Evolutionary conservation across 2,329 filamentous ascomycete species (phyloP).

Genomic region (Sporothrix brasiliensis): DNA sequence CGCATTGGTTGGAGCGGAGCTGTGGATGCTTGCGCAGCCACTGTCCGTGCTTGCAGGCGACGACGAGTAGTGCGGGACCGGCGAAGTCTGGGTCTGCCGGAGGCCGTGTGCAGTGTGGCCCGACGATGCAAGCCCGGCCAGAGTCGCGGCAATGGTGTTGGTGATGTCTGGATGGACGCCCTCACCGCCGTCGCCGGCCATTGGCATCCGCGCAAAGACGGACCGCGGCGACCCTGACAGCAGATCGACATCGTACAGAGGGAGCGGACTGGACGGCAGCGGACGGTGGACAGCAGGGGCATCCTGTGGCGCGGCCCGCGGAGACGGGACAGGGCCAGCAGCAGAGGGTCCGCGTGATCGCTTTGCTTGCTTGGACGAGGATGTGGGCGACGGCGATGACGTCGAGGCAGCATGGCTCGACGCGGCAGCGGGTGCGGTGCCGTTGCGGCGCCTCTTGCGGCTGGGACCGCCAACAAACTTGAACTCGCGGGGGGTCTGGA

Average conservation of each 20-base stretch:
- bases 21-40: slow-evolving; percentile 7
- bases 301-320: background rate
- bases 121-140: background rate
- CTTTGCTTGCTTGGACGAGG: slow-evolving; percentile 15
- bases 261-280: background rate
- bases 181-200: background rate
- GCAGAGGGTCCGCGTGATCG: background rate
- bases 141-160: slow-evolving; percentile 18
- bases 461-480: slow-evolving; percentile 38
- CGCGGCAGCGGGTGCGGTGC: background rate
- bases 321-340: background rate
- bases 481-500: slow-evolving; percentile 36
- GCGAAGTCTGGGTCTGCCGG: background rate
- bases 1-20: background rate
- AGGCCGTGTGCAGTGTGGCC: background rate
- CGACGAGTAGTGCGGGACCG: background rate
- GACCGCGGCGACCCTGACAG: slow-evolving; percentile 8
- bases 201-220: slow-evolving; percentile 12
- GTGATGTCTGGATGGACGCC: slow-evolving; percentile 15
- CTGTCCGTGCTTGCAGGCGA: background rate
- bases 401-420: background rate
- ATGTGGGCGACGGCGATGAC: background rate
- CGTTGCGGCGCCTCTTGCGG: slow-evolving; percentile 36
- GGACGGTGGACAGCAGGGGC: background rate
- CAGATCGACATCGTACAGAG: slow-evolving; percentile 18